A percentile compares a stretch with the other conserved stretches of the same genome.
Evolutionary conservation across 371 early-diverging fungal species (phyloP).

Genomic region (Rhizopus sp.): DNA sequence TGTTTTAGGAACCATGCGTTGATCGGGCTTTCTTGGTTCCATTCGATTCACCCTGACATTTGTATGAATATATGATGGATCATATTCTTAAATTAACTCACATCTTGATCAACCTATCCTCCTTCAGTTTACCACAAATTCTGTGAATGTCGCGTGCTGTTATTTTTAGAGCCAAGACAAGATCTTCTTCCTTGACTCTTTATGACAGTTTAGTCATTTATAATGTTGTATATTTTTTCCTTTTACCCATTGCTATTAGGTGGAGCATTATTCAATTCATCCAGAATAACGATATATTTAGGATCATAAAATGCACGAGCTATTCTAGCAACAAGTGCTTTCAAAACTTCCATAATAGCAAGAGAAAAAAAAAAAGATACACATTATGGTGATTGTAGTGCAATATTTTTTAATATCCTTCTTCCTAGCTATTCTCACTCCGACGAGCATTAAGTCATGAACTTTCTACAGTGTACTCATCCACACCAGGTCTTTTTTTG

Average conservation of each 20-base stretch:
- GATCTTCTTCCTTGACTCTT: constrained; percentile 74
- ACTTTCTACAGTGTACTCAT: too few relatives aligned
- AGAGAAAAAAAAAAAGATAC: constrained; percentile 7
- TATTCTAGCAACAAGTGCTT: constrained; percentile 77
- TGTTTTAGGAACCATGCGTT: constrained; percentile 65
- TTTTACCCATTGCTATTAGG: constrained; percentile 54
- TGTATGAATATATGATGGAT: not conserved
- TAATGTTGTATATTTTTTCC: constrained; percentile 9
- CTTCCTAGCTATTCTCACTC: not conserved
- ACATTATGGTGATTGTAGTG: not conserved
- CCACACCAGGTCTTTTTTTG: constrained; percentile 11
- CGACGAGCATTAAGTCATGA: too few relatives aligned
- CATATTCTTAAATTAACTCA: constrained; percentile 32
- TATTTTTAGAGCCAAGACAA: constrained; percentile 69
- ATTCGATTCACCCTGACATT: constrained; percentile 53
- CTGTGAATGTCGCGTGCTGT: constrained; percentile 74
- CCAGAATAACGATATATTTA: constrained; percentile 78
- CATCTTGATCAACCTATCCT: constrained; percentile 78
- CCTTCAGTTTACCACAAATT: constrained; percentile 77
- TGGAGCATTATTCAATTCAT: constrained; percentile 66
- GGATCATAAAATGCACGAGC: constrained; percentile 87
- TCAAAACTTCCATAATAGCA: constrained; percentile 56
- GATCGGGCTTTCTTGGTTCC: constrained; percentile 69
- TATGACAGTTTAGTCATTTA: not conserved
- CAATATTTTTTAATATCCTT: not conserved